These are phyloP conservation scores for Collybiopsis confluens DNA, from an alignment of 768 basidiomycete genomes.

Conservation along the genomic window DNA sequence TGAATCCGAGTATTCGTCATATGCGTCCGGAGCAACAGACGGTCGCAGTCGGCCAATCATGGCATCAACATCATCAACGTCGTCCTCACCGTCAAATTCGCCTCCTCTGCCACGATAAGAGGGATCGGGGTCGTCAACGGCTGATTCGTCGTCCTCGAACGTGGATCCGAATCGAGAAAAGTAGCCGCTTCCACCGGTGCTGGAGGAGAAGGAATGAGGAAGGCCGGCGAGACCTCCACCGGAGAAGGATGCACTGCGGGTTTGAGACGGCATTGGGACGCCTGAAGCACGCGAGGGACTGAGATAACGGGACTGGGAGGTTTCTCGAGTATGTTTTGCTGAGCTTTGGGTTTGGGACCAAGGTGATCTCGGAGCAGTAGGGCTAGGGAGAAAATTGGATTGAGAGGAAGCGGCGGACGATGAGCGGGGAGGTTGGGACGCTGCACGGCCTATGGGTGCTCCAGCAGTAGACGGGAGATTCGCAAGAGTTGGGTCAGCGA, in stretches of 20 bases:
- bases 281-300: constrained; percentile 15
- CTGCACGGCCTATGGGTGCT: constrained; percentile 1
- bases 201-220: constrained; percentile 2
- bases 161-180: constrained; percentile 70
- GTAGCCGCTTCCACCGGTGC: no score
- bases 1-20: constrained; percentile 6
- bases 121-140: constrained; percentile 21
- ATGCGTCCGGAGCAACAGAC: not conserved
- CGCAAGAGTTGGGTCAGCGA: not conserved
- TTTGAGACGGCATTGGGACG: constrained; percentile 52
- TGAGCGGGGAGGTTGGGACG: constrained; percentile 8
- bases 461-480: not conserved
- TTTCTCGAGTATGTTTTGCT: constrained; percentile 8
- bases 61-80: constrained; percentile 1
- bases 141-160: constrained; percentile 78
- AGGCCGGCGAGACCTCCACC: constrained; percentile 37
- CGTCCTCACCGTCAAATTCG: not conserved
- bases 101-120: not conserved
- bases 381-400: not conserved
- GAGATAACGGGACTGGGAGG: not conserved
- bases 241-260: constrained; percentile 68
- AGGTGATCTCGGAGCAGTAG: constrained; percentile 12
- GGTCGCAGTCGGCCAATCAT: constrained; percentile 6
- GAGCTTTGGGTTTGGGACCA: constrained; percentile 42
- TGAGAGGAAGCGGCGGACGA: constrained; percentile 1